Evolutionary conservation across 2,329 filamentous ascomycete species (phyloP).

Genomic region (Ophiobolus disseminans): DNA sequence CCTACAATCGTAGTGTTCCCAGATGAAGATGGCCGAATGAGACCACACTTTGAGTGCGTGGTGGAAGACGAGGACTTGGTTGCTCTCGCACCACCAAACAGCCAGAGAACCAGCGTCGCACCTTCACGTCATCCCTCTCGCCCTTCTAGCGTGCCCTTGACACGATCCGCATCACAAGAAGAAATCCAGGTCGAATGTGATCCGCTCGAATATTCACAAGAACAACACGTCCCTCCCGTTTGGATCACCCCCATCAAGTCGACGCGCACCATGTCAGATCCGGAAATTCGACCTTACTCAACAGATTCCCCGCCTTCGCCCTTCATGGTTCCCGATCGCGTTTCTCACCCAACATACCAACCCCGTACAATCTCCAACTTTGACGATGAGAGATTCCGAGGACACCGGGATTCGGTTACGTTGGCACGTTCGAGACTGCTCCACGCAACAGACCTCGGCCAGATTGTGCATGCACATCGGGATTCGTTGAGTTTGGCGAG

Average conservation of each 20-base stretch:
- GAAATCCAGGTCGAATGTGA: constrained; percentile 1
- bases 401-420: constrained; percentile 42
- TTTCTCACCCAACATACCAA: constrained; percentile 3
- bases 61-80: constrained; percentile 29
- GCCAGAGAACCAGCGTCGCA: constrained; percentile 29
- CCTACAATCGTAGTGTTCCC: constrained; percentile 38
- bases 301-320: no score
- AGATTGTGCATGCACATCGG: constrained; percentile 29
- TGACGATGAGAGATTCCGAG: constrained; percentile 38
- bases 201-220: no score
- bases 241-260: no score
- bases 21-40: constrained; percentile 28
- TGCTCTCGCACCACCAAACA: constrained; percentile 39
- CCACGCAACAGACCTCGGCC: constrained; percentile 20
- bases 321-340: constrained; percentile 14
- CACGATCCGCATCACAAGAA: constrained; percentile 19
- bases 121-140: constrained; percentile 30
- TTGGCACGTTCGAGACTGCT: constrained; percentile 38
- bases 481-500: constrained; percentile 34
- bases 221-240: no score
- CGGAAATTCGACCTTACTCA: no score
- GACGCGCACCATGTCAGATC: no score
- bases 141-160: constrained; percentile 24
- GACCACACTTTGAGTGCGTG: constrained; percentile 13
- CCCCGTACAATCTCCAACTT: constrained; percentile 36